Conservation (phyloP, 305 asterid species). For the Fraxinus ornus region DNA sequence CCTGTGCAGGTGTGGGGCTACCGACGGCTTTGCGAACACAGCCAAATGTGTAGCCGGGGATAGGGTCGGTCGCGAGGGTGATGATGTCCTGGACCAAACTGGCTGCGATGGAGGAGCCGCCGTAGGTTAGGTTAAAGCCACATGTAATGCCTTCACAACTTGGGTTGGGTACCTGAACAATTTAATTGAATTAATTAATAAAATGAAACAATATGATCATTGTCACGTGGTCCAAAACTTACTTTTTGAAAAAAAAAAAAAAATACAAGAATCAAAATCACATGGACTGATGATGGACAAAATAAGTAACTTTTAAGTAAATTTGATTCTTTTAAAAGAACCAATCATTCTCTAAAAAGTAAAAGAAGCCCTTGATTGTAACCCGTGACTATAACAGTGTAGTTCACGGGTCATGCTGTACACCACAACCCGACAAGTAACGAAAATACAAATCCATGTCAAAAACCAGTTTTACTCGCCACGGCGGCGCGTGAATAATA, state of each 20-base stretch:
- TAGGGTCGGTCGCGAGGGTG: constrained; percentile 52
- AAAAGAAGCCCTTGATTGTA: background rate
- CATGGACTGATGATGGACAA: background rate
- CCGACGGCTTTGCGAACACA: constrained; percentile 59
- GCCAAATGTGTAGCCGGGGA: constrained; percentile 58
- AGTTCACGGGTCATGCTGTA: background rate
- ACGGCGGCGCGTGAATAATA: constrained; percentile 15
- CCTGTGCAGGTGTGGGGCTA: constrained; percentile 60
- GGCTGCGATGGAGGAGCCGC: constrained; percentile 58
- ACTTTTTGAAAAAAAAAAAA: background rate
- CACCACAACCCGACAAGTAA: background rate
- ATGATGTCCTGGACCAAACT: constrained; percentile 57
- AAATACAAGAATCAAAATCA: background rate
- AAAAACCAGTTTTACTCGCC: background rate
- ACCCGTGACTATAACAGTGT: background rate
- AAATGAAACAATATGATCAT: background rate
- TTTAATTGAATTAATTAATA: background rate
- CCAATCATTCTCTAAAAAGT: background rate
- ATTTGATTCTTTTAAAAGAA: background rate
- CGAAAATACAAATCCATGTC: background rate
- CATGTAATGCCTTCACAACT: constrained; percentile 56
- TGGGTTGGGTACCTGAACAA: constrained; percentile 57
- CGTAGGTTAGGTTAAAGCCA: constrained; percentile 66
- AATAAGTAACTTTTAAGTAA: background rate
- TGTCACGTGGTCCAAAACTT: background rate